Percentiles rank a stretch among this genome's conserved stretches.
phyloP scores from a whole-genome alignment of 306 rosid genomes.

The Mimosa pudica region DNA sequence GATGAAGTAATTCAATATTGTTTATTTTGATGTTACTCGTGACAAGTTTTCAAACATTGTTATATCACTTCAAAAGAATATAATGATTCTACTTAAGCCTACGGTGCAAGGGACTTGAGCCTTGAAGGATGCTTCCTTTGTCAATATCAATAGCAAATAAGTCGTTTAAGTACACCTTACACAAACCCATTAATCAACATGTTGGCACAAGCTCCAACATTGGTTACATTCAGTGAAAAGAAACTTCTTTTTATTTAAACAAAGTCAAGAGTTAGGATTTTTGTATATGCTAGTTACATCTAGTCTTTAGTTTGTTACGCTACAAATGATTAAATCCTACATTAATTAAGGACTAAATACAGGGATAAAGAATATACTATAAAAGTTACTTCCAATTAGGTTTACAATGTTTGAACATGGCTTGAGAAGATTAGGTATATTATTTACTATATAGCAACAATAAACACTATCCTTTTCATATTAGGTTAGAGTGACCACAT shows the following conservation, averaged over 20 bases:
- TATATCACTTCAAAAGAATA: conserved; percentile 3
- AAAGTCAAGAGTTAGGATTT: background rate
- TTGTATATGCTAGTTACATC: no score
- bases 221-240: background rate
- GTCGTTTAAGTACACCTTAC: background rate
- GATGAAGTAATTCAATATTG: background rate
- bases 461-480: no score
- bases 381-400: background rate
- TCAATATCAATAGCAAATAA: background rate
- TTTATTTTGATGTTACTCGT: background rate
- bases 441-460: no score
- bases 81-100: background rate
- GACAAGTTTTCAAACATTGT: background rate
- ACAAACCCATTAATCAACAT: background rate
- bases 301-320: no score
- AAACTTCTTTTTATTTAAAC: background rate
- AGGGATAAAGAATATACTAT: background rate
- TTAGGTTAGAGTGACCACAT: no score
- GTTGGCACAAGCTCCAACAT: background rate
- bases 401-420: background rate
- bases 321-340: no score
- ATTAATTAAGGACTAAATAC: no score
- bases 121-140: conserved; percentile 10
- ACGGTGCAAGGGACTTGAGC: background rate
- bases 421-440: background rate